Evolutionary conservation across 441 rosid genomes (phyloP).

Genomic region (Hypseocharis bilobata): DNA sequence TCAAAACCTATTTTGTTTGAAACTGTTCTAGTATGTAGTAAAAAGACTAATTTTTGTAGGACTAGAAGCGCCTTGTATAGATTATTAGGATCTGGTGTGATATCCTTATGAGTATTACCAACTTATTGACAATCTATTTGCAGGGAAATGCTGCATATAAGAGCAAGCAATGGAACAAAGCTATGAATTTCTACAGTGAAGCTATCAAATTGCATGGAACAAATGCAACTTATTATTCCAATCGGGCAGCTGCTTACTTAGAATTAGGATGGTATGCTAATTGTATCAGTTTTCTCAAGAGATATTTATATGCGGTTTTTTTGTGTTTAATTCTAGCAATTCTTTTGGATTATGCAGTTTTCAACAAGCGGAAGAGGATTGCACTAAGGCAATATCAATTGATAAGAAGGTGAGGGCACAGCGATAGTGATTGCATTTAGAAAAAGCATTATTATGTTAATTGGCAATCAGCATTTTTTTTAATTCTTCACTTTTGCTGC

Average conservation of each 20-base stretch:
- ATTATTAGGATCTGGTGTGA: neutral
- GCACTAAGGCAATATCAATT: conserved; percentile 59
- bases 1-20: neutral
- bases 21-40: neutral
- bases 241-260: conserved; percentile 81
- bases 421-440: neutral
- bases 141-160: conserved; percentile 93
- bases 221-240: conserved; percentile 66
- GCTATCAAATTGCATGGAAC: conserved; percentile 68
- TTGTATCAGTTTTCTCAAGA: conserved; percentile 7
- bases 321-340: conserved; percentile 5
- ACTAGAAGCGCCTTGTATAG: neutral
- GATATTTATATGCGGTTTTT: conserved; percentile 4
- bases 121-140: conserved; percentile 20
- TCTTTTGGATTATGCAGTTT: conserved; percentile 42
- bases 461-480: neutral
- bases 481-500: neutral
- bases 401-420: conserved; percentile 57
- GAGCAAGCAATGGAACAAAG: conserved; percentile 74
- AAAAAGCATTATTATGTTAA: neutral
- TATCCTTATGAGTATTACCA: neutral
- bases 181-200: conserved; percentile 63
- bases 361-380: conserved; percentile 83
- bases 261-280: conserved; percentile 58
- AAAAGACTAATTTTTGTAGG: neutral